Percentiles rank a stretch among this genome's conserved stretches.
phyloP scores from a whole-genome alignment of 306 rosid species.

The Cyamopsis tetragonoloba region DNA sequence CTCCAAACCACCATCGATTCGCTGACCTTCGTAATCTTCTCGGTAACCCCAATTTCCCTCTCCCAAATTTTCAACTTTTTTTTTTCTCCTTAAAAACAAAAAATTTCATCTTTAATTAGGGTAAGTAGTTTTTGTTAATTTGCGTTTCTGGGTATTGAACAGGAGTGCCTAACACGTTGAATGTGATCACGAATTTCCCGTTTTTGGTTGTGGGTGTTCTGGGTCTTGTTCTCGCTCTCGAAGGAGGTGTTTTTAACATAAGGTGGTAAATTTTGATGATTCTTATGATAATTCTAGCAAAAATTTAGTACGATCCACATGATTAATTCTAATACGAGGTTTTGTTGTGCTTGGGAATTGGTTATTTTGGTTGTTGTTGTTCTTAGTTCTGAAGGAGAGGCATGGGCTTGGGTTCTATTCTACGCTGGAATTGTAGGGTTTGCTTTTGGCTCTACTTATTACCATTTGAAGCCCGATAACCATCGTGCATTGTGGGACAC shows the following conservation, averaged over 20 bases:
- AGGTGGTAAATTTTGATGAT: too few relatives aligned
- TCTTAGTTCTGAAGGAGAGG: slow-evolving; percentile 45
- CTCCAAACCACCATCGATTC: slow-evolving; percentile 41
- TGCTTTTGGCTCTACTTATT: slow-evolving; percentile 70
- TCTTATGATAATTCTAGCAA: too few relatives aligned
- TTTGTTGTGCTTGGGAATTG: too few relatives aligned
- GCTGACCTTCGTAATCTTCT: slow-evolving; percentile 68
- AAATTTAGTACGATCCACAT: too few relatives aligned
- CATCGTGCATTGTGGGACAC: slow-evolving; percentile 57
- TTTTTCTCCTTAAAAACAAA: too few relatives aligned
- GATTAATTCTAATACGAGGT: too few relatives aligned
- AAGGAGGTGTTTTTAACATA: slow-evolving; percentile 47
- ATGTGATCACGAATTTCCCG: slow-evolving; percentile 67
- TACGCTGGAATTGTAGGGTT: slow-evolving; percentile 47
- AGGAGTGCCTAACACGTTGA: slow-evolving; percentile 72
- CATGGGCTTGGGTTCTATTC: slow-evolving; percentile 50
- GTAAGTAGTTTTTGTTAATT: not conserved
- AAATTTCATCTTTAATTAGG: too few relatives aligned
- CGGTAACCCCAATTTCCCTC: slow-evolving; percentile 35
- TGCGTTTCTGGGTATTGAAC: slow-evolving; percentile 20
- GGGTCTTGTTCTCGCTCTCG: slow-evolving; percentile 53
- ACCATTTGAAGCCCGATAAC: slow-evolving; percentile 55
- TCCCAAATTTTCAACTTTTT: not conserved
- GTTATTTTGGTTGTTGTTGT: not conserved
- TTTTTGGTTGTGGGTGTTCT: slow-evolving; percentile 68